phyloP scores from a whole-genome alignment of 169 alveolate species.

The Babesia bovis region DNA sequence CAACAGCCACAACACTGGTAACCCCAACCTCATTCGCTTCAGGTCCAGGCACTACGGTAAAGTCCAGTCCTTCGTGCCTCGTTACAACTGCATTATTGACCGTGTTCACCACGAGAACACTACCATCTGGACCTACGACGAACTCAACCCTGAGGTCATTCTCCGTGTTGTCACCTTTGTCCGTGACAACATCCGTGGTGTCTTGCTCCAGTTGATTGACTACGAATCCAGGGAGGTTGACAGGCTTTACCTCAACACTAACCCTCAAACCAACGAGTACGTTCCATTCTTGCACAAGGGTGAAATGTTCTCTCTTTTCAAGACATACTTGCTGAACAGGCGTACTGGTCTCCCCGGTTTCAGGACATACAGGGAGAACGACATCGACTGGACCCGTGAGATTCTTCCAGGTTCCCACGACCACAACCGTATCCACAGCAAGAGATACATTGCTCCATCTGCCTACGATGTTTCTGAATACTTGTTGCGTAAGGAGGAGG shows the following conservation, averaged over 20 bases:
- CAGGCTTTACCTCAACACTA: slow-evolving; percentile 24
- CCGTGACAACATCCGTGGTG: slow-evolving; percentile 27
- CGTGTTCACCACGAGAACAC: not conserved
- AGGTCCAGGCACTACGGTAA: slow-evolving; percentile 29
- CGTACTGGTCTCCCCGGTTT: slow-evolving; percentile 1
- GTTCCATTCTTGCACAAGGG: slow-evolving; percentile 30
- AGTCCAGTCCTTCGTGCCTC: slow-evolving; percentile 22
- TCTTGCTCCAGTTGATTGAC: slow-evolving; percentile 17
- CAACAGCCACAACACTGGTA: not conserved
- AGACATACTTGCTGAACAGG: slow-evolving; percentile 23
- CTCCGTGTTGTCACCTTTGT: slow-evolving; percentile 21
- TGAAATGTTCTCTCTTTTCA: slow-evolving; percentile 34
- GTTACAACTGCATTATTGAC: slow-evolving; percentile 17
- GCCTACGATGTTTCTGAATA: not conserved
- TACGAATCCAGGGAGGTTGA: slow-evolving; percentile 8
- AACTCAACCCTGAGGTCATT: slow-evolving; percentile 26
- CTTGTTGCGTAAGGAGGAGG: not conserved
- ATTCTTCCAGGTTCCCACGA: not conserved
- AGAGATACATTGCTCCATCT: not conserved
- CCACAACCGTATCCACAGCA: not conserved
- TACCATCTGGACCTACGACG: slow-evolving; percentile 21
- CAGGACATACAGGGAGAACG: slow-evolving; percentile 13
- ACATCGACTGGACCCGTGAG: slow-evolving; percentile 26
- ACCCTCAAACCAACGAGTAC: slow-evolving; percentile 40
- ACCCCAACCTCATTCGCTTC: not conserved